Percentiles rank a stretch among this genome's conserved stretches.
Evolutionary conservation across 768 basidiomycete genomes (phyloP).

Genomic region (Dentipellis sp.): DNA sequence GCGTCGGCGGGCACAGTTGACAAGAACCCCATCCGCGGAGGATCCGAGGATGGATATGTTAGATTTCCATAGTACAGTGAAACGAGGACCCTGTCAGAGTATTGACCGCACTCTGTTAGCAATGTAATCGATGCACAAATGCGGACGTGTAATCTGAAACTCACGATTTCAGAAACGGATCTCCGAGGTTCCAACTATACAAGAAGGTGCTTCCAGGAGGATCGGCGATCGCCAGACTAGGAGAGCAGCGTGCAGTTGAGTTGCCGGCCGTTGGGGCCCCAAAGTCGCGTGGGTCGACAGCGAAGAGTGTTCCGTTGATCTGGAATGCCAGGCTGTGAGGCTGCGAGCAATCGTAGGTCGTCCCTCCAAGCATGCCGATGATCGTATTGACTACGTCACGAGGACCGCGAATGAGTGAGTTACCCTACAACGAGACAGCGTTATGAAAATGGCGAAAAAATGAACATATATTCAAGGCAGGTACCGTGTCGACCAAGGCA

Average conservation of each 20-base stretch:
- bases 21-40: constrained; percentile 58
- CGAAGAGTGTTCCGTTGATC: constrained; percentile 60
- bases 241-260: constrained; percentile 27
- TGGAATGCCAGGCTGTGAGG: constrained; percentile 58
- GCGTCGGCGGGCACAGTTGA: constrained; percentile 61
- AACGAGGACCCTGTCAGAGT: constrained; percentile 41
- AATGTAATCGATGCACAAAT: neutral
- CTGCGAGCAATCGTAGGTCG: constrained; percentile 44
- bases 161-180: constrained; percentile 69
- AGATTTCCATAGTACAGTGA: constrained; percentile 69
- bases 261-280: constrained; percentile 28
- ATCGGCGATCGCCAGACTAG: constrained; percentile 55
- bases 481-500: constrained; percentile 67
- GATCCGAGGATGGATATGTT: constrained; percentile 54
- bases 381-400: constrained; percentile 52
- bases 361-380: constrained; percentile 26
- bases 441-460: neutral
- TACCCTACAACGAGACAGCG: constrained; percentile 38
- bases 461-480: constrained; percentile 12
- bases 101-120: neutral
- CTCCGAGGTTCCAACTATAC: constrained; percentile 72
- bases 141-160: constrained; percentile 13
- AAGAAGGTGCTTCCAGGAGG: constrained; percentile 50
- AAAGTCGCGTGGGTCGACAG: constrained; percentile 71
- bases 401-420: constrained; percentile 69